A percentile compares a stretch with the other conserved stretches of the same genome.
phyloP scores from a whole-genome alignment of 176 grass and related monocot genomes.

The Raddia distichophylla region DNA sequence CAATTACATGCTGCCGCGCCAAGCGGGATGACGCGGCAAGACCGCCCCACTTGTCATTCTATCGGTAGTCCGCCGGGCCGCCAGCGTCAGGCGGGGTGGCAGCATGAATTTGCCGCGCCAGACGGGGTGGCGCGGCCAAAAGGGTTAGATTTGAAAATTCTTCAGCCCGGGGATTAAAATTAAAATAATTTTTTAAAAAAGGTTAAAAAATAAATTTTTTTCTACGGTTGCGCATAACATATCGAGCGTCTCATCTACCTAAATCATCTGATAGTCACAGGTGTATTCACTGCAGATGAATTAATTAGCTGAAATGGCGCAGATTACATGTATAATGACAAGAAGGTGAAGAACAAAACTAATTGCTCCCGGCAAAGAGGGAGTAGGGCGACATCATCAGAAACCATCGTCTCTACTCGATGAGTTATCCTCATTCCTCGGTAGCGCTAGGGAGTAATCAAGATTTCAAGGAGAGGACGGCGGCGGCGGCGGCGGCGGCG shows the following conservation, averaged over 20 bases:
- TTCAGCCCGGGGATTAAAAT: too few relatives aligned
- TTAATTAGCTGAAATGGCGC: slow-evolving; percentile 20
- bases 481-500: background rate
- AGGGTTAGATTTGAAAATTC: too few relatives aligned
- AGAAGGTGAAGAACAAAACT: slow-evolving; percentile 22
- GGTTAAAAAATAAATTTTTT: too few relatives aligned
- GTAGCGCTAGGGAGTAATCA: background rate
- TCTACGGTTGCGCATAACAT: too few relatives aligned
- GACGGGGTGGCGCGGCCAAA: too few relatives aligned
- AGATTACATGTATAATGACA: slow-evolving; percentile 44
- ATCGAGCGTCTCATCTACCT: background rate
- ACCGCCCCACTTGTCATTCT: too few relatives aligned
- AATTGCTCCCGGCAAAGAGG: slow-evolving; percentile 40
- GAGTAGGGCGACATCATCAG: slow-evolving; percentile 40
- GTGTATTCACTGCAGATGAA: slow-evolving; percentile 31
- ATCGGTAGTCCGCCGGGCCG: too few relatives aligned
- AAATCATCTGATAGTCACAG: background rate
- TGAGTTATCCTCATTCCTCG: slow-evolving; percentile 17
- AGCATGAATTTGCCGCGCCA: too few relatives aligned
- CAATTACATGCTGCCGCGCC: too few relatives aligned
- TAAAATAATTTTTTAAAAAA: too few relatives aligned
- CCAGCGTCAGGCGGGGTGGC: too few relatives aligned
- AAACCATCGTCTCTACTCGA: slow-evolving; percentile 41
- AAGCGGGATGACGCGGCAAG: too few relatives aligned
- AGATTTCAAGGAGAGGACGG: slow-evolving; percentile 14